Conservation (phyloP, 2,329 filamentous ascomycete genomes). For the Hymenoscyphus repandus region DNA sequence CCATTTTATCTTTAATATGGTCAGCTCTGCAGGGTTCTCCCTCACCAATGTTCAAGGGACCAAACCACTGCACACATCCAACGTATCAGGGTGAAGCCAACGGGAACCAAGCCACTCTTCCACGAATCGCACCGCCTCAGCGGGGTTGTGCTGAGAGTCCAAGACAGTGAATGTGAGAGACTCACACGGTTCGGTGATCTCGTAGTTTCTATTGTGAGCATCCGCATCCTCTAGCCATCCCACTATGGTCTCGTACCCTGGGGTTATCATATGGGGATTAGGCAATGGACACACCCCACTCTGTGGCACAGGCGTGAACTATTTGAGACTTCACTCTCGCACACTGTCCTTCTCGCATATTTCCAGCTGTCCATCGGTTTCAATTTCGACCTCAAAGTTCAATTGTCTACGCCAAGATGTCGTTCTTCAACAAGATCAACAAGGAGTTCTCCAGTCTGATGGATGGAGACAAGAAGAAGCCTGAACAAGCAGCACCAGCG, state of each 20-base stretch:
- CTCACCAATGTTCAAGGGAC: no score
- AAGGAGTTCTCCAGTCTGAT: conserved; percentile 44
- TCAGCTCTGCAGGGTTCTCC: no score
- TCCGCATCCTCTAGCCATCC: not conserved
- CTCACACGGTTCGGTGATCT: not conserved
- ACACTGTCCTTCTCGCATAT: not conserved
- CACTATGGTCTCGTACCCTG: not conserved
- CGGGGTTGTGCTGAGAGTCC: not conserved
- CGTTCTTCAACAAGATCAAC: conserved; percentile 40
- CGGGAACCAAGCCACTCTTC: not conserved
- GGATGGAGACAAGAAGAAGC: conserved; percentile 35
- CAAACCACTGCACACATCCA: not conserved
- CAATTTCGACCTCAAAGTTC: not conserved
- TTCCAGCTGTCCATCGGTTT: not conserved
- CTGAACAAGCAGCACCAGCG: conserved; percentile 12
- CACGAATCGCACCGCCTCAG: conserved; percentile 4
- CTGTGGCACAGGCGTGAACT: not conserved
- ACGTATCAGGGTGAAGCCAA: not conserved
- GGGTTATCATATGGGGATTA: not conserved
- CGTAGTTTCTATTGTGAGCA: not conserved
- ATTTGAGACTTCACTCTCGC: conserved; percentile 1
- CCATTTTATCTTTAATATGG: no score
- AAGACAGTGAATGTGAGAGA: not conserved
- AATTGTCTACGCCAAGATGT: conserved; percentile 30
- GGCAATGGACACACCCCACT: not conserved